Base-by-base conservation (phyloP, 768 basidiomycete genomes). In the Tulasnella sp. region DNA sequence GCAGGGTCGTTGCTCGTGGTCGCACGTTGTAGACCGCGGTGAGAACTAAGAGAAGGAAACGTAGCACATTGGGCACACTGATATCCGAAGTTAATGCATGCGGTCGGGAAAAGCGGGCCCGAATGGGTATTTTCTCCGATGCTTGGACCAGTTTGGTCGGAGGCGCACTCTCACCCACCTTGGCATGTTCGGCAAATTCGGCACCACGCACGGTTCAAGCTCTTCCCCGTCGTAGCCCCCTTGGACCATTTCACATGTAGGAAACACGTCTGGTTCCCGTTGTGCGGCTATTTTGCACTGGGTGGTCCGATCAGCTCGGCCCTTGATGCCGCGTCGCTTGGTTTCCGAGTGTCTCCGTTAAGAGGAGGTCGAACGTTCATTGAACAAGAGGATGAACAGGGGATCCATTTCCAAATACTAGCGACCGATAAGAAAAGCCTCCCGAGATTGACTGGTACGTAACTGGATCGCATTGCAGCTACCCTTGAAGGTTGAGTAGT, bases 51-150 rank as follows among this genome's bases (percentile, higher is more conserved):
- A 48, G 58, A 68, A 68, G 62, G 16, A 24, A 27, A 68, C 62
- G 62, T 68, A 68, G 62, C 62, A 68, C 62, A 68, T 36, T 68
- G 62, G 36, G 62, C 62, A 68, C 62, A 68, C 19, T 68, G 62
- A 36, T 34, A 68, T 68, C 62, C 62, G 62, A 68, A 68, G 62
- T 68, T 68, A 34, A 68, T 31, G 62, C 62, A 68, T 36, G 62
- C 62, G 62, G 62, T 68, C 62, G 62, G 56, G 62, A 68, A 68
- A 68, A 68, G 34, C 9, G 31, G 12, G 31, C 48, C 24, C 9
- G 14, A 52, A 68, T 34, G 62, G 62, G 62, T 0, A 36, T 68
- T 68, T 68, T 31, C 62, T 36, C 62, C 62, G 27, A 34, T 68
- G 62, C 34, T 68, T 68, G 62, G 27, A 36, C 31, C 31, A 2